phyloP scores from a whole-genome alignment of 768 basidiomycete species.

The Baorangia bicolor region DNA sequence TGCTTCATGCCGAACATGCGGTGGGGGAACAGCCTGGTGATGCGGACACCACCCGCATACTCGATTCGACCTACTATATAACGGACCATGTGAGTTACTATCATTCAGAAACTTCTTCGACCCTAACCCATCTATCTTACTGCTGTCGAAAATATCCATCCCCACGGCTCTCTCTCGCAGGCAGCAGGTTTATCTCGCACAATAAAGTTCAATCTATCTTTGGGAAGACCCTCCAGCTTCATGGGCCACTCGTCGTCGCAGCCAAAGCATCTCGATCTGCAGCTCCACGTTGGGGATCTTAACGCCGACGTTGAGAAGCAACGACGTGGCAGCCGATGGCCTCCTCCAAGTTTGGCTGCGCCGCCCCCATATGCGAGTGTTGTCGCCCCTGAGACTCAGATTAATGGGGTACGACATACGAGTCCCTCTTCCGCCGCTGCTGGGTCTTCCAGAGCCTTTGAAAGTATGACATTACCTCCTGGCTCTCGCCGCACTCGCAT shows the following conservation, averaged over 20 bases:
- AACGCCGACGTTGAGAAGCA: constrained; percentile 1
- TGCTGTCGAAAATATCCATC: not conserved
- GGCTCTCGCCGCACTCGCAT: constrained; percentile 22
- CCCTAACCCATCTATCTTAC: not conserved
- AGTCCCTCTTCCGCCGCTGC: constrained; percentile 1
- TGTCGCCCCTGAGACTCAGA: constrained; percentile 4
- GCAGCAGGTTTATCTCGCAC: not conserved
- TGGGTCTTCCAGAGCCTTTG: constrained; percentile 3
- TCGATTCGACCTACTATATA: not conserved
- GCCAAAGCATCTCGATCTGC: constrained; percentile 1
- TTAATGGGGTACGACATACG: not conserved
- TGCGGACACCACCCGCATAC: too few relatives aligned
- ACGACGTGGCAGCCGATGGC: not conserved
- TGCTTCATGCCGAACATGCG: too few relatives aligned
- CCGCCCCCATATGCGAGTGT: constrained; percentile 28
- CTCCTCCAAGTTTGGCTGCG: constrained; percentile 1
- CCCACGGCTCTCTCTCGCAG: not conserved
- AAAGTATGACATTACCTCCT: constrained; percentile 21
- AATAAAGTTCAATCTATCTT: constrained; percentile 3
- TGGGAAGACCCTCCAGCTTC: constrained; percentile 3
- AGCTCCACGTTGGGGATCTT: not conserved
- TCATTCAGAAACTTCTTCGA: too few relatives aligned
- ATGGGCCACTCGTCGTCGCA: constrained; percentile 17
- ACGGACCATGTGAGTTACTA: not conserved
- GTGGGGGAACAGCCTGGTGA: not conserved